A percentile compares a stretch with the other conserved stretches of the same genome.
These are phyloP conservation scores for Cordyceps tenuipes DNA, from an alignment of 2,329 filamentous ascomycete species.

Conservation along the genomic window DNA sequence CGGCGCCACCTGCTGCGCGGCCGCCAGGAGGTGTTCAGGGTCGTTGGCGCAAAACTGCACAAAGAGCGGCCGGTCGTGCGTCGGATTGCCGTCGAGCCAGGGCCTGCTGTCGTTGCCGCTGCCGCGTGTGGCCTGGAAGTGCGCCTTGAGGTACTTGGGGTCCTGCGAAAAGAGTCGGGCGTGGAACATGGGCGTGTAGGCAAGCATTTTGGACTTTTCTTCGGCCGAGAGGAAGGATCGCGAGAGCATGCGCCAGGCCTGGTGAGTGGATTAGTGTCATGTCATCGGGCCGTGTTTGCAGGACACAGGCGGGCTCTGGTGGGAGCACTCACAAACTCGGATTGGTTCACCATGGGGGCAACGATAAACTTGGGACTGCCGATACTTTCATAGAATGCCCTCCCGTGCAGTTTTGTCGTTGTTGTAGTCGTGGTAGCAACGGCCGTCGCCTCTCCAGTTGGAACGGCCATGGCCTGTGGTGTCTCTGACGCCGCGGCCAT, in stretches of 20 bases:
- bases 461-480: neutral
- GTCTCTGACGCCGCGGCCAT: conserved; percentile 20
- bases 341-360: conserved; percentile 97
- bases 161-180: conserved; percentile 78
- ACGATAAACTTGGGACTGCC: conserved; percentile 85
- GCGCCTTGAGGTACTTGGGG: conserved; percentile 64
- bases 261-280: neutral
- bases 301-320: neutral
- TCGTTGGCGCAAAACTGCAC: conserved; percentile 96
- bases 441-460: neutral
- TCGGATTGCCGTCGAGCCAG: conserved; percentile 80
- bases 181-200: conserved; percentile 95
- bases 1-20: conserved; percentile 69
- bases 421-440: conserved; percentile 17
- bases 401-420: conserved; percentile 61
- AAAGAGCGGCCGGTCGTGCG: conserved; percentile 78
- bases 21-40: conserved; percentile 67
- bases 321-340: conserved; percentile 70
- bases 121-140: conserved; percentile 63
- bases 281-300: neutral
- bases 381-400: conserved; percentile 91
- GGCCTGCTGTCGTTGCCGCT: conserved; percentile 23
- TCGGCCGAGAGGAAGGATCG: conserved; percentile 75
- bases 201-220: conserved; percentile 59
- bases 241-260: conserved; percentile 97